Evolutionary conservation across 139 green algal genomes (phyloP).

Genomic region (Coelastrella sp.): DNA sequence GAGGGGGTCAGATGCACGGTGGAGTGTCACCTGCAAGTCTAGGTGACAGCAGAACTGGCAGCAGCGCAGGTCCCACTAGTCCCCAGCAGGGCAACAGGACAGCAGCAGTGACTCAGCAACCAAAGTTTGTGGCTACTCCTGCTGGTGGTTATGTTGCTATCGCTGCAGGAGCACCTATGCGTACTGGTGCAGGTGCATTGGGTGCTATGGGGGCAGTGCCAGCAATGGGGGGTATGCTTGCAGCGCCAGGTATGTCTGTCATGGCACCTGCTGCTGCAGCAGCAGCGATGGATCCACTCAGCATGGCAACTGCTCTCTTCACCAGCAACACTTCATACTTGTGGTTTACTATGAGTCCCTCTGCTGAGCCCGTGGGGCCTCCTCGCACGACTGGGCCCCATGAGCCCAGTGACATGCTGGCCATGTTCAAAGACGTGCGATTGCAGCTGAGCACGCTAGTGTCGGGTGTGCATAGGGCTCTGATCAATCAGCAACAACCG

Average conservation of each 20-base stretch:
- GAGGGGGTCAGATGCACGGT: background rate
- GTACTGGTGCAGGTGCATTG: slow-evolving; percentile 16
- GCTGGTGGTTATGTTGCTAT: background rate
- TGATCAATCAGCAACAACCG: background rate
- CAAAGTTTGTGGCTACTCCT: background rate
- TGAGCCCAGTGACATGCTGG: slow-evolving; percentile 36
- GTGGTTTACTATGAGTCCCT: slow-evolving; percentile 18
- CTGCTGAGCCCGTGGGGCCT: background rate
- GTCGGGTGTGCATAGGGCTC: slow-evolving; percentile 12
- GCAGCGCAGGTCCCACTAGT: background rate
- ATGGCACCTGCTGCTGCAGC: slow-evolving; percentile 18
- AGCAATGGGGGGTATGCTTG: slow-evolving; percentile 9
- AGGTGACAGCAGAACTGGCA: background rate
- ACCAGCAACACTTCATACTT: background rate
- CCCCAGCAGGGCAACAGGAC: background rate
- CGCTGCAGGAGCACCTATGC: background rate
- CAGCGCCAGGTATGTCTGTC: background rate
- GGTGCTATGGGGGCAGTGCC: background rate
- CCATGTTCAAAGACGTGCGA: slow-evolving; percentile 2
- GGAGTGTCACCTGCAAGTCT: background rate
- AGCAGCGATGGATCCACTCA: background rate
- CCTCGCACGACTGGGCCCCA: background rate
- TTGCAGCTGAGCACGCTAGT: background rate
- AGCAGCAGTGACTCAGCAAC: background rate
- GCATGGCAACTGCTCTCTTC: slow-evolving; percentile 26